Base-by-base conservation (phyloP, 2,329 filamentous ascomycete species). In the Amauroascus verrucosus region DNA sequence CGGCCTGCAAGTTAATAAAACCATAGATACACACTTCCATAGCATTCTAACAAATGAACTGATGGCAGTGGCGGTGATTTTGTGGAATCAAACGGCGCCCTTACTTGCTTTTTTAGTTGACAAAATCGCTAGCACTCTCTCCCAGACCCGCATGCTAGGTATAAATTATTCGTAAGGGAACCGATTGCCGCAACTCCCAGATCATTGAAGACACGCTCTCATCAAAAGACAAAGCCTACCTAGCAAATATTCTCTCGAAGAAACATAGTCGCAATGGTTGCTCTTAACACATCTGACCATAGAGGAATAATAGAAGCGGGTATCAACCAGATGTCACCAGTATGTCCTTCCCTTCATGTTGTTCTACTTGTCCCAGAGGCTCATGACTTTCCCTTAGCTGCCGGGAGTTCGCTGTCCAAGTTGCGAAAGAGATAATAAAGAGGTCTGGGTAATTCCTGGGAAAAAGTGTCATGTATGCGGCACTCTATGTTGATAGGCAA, bases 381-480 rank as follows among this genome's bases (percentile, higher is more conserved):
- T 45, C 37, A 43, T 41, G 33, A 16, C 9, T 40, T 28, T 43
- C 22, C 24, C 2, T 2, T 56, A 73, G 70, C 72, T 74, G 71
- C 69, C 70, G n/a, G 71, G 71, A 56, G 65, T 71, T 18, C 64
- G 65, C 28, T 74, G 71, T 54, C 70, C 70, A 28, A 68, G 58
- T 16, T 74, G 71, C 54, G 53, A 60, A 48, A 56, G 55, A 2
- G 53, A 64, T 6, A 69, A 70, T 22, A 60, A 67, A 50, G 70
- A 72, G 58, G 62, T 65, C 22, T 74, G 71, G 71, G 71, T 74
- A 2, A 73, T 73, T 52, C 71, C 71, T 5, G 71, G 71, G n/a
- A 73, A 72, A 55, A 64, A 67, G 57, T 74, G 71, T 55, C 71
- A 72, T 58, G 60, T 68, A 38, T 73, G 71, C 53, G 66, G 69